Conservation (phyloP, 495 filamentous ascomycete genomes). For the Podospora comata region DNA sequence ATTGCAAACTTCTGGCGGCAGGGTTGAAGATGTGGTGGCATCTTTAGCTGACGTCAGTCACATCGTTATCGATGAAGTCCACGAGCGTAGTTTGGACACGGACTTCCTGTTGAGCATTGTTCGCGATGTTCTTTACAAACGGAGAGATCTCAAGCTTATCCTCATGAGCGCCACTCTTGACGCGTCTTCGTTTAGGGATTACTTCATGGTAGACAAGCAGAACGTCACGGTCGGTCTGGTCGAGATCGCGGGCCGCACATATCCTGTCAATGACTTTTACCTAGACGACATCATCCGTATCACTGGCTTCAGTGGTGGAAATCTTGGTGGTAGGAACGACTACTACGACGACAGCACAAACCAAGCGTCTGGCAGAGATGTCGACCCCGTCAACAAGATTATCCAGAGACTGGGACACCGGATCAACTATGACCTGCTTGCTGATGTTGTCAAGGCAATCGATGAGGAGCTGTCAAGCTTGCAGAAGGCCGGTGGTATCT, state of each 20-base stretch:
- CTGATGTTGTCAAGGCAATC: conserved; percentile 72
- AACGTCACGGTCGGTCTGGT: conserved; percentile 66
- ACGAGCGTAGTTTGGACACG: conserved; percentile 92
- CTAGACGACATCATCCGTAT: conserved; percentile 81
- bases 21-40: conserved; percentile 69
- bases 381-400: conserved; percentile 56
- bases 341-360: conserved; percentile 37
- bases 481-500: conserved; percentile 71
- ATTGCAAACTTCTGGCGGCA: conserved; percentile 80
- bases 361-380: conserved; percentile 34
- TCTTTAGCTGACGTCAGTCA: conserved; percentile 88
- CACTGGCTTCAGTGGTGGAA: conserved; percentile 64
- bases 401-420: conserved; percentile 75
- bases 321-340: conserved; percentile 17
- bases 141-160: conserved; percentile 84
- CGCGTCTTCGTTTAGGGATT: conserved; percentile 77
- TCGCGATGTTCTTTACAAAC: conserved; percentile 71
- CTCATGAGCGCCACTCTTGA: conserved; percentile 99
- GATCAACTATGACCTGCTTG: conserved; percentile 91
- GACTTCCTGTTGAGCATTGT: conserved; percentile 89
- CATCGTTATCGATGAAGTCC: conserved; percentile 94
- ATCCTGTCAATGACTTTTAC: conserved; percentile 85
- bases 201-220: conserved; percentile 62
- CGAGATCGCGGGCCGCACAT: conserved; percentile 85
- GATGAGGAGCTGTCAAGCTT: conserved; percentile 62